A percentile compares a stretch with the other conserved stretches of the same genome.
Conservation (phyloP, 2,329 filamentous ascomycete species). For the Pezizomycotina sp. region DNA sequence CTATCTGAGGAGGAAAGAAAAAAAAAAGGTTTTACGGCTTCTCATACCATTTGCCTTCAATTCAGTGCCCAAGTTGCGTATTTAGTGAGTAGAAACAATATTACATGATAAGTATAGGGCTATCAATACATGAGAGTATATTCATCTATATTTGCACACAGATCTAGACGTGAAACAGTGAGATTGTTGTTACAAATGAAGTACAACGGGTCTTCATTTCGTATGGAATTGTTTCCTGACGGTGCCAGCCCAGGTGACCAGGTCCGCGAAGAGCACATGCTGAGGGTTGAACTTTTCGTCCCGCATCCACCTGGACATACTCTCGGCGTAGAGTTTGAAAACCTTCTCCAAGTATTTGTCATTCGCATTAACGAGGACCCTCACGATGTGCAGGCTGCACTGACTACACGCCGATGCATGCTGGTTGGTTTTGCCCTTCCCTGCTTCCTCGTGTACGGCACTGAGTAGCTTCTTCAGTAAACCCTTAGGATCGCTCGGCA, state of each 20-base stretch:
- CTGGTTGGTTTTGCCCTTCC: constrained; percentile 6
- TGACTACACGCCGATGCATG: constrained; percentile 13
- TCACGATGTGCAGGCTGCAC: constrained; percentile 14
- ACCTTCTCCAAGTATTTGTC: constrained; percentile 9
- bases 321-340: constrained; percentile 10
- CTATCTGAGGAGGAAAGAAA: too few species aligned
- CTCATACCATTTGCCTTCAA: too few species aligned
- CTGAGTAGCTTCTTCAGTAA: constrained; percentile 6
- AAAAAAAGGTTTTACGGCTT: too few species aligned
- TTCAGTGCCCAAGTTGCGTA: too few species aligned
- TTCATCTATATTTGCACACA: too few species aligned
- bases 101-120: too few species aligned
- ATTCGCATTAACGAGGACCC: constrained; percentile 5
- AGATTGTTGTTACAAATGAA: too few species aligned
- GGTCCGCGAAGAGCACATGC: constrained; percentile 13
- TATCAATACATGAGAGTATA: too few species aligned
- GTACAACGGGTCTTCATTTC: too few species aligned
- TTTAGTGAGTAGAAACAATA: too few species aligned
- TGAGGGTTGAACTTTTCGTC: constrained; percentile 10
- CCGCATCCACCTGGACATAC: constrained; percentile 13
- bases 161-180: too few species aligned
- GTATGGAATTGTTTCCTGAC: too few species aligned
- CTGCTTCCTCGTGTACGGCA: constrained; percentile 14
- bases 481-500: constrained; percentile 9
- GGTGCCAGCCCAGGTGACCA: constrained; percentile 17